Conservation (phyloP, 1,284 basidiomycete species). For the Veloboletus limbatus region DNA sequence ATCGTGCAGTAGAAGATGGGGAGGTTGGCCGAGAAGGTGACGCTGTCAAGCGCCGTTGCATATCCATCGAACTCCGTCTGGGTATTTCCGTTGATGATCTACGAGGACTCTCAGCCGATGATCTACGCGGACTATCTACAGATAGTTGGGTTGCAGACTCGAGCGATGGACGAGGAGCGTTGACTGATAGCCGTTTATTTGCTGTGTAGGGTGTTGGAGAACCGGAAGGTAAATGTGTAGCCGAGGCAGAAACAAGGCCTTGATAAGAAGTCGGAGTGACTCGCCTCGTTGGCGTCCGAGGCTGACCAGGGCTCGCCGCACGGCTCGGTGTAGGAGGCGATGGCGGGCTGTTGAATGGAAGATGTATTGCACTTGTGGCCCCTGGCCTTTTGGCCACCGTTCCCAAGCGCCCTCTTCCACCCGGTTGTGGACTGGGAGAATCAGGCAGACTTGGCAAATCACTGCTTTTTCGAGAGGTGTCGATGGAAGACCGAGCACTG, state of each 20-base stretch:
- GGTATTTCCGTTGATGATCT: slow-evolving; percentile 30
- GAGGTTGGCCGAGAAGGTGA: slow-evolving; percentile 38
- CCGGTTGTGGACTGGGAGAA: slow-evolving; percentile 46
- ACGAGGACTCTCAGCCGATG: slow-evolving; percentile 35
- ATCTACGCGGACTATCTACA: slow-evolving; percentile 29
- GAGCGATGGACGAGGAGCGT: slow-evolving; percentile 24
- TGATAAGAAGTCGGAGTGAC: slow-evolving; percentile 35
- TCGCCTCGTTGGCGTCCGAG: slow-evolving; percentile 34
- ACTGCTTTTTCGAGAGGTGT: slow-evolving; percentile 31
- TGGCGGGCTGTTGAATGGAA: slow-evolving; percentile 37
- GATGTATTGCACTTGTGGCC: slow-evolving; percentile 40
- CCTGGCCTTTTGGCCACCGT: slow-evolving; percentile 38
- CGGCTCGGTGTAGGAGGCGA: slow-evolving; percentile 38
- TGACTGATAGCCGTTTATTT: slow-evolving; percentile 36
- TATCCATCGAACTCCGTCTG: slow-evolving; percentile 32
- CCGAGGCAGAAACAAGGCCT: slow-evolving; percentile 37
- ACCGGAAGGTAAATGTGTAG: slow-evolving; percentile 35
- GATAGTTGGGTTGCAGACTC: slow-evolving; percentile 19
- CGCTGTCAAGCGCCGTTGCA: slow-evolving; percentile 29
- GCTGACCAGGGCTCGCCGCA: slow-evolving; percentile 41
- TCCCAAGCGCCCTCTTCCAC: slow-evolving; percentile 41
- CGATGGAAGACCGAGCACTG: slow-evolving; percentile 29
- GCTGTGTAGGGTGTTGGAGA: slow-evolving; percentile 28
- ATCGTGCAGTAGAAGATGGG: slow-evolving; percentile 22
- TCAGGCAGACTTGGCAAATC: slow-evolving; percentile 45